A percentile compares a stretch with the other conserved stretches of the same genome.
Evolutionary conservation across 208 protist genomes (phyloP).

Genomic region (Trypanosoma brucei): DNA sequence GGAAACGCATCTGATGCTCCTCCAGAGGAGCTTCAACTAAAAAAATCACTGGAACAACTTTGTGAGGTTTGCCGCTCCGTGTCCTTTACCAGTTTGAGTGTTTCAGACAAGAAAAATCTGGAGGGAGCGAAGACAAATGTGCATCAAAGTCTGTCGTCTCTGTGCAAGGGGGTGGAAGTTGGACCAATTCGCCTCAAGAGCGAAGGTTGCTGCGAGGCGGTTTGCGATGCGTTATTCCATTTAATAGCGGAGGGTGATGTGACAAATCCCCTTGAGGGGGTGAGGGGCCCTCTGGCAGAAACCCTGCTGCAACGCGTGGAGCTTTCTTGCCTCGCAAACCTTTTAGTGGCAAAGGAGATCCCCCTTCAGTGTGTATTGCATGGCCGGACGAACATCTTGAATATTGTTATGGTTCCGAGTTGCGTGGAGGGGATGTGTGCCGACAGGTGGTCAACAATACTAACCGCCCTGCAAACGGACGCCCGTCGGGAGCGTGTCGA

Average conservation of each 20-base stretch:
- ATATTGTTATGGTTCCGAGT: neutral
- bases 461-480: slow-evolving; percentile 1
- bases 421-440: slow-evolving; percentile 7
- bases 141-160: neutral
- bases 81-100: neutral
- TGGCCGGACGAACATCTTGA: slow-evolving; percentile 3
- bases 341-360: slow-evolving; percentile 5
- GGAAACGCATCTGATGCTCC: no score
- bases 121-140: neutral
- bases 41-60: neutral
- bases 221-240: neutral
- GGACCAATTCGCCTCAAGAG: neutral
- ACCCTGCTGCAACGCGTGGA: slow-evolving; percentile 1
- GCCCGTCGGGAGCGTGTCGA: neutral
- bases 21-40: no score
- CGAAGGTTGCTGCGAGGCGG: neutral
- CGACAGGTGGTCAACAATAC: slow-evolving; percentile 6
- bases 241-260: slow-evolving; percentile 1
- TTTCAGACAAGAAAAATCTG: neutral
- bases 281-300: slow-evolving; percentile 7
- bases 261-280: neutral
- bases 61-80: neutral
- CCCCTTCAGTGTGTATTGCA: slow-evolving; percentile 8
- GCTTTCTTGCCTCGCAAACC: neutral
- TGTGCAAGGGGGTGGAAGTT: neutral